A percentile compares a stretch with the other conserved stretches of the same genome.
These are phyloP conservation scores for Peribolospora baueri DNA, from an alignment of 768 basidiomycete species.

Conservation along the genomic window DNA sequence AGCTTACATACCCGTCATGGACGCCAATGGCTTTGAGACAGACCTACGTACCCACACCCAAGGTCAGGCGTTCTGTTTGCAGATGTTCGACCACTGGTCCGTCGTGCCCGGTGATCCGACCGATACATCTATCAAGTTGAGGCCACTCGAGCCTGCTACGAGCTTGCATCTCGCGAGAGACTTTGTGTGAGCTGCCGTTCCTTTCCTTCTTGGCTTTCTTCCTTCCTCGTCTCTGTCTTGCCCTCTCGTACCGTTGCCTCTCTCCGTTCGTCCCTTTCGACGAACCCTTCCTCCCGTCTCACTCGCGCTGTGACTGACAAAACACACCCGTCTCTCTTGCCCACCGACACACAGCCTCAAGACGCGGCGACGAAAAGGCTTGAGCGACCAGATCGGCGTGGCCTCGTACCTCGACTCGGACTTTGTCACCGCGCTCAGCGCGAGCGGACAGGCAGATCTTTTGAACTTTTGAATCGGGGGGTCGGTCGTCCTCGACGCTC, in stretches of 20 bases:
- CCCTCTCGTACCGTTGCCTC: too few relatives aligned
- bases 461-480: too few relatives aligned
- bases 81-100: constrained; percentile 96
- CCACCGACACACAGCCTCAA: constrained; percentile 29
- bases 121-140: constrained; percentile 84
- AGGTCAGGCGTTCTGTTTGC: constrained; percentile 95
- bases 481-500: too few relatives aligned
- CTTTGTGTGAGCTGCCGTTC: constrained; percentile 29
- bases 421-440: neutral
- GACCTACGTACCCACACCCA: constrained; percentile 92
- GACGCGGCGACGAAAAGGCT: constrained; percentile 81
- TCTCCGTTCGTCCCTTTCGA: too few relatives aligned
- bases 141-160: constrained; percentile 88
- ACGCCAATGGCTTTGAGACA: constrained; percentile 96
- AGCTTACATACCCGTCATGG: constrained; percentile 91
- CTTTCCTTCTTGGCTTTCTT: too few relatives aligned
- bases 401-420: constrained; percentile 95
- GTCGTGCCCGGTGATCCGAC: constrained; percentile 98
- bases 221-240: too few relatives aligned
- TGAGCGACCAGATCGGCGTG: constrained; percentile 89
- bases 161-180: constrained; percentile 86
- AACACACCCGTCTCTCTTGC: too few relatives aligned
- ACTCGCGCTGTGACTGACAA: too few relatives aligned
- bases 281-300: too few relatives aligned
- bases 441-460: neutral